Evolutionary conservation across 805 yeast species (phyloP).

Genomic region (Metschnikowia arizonensis): DNA sequence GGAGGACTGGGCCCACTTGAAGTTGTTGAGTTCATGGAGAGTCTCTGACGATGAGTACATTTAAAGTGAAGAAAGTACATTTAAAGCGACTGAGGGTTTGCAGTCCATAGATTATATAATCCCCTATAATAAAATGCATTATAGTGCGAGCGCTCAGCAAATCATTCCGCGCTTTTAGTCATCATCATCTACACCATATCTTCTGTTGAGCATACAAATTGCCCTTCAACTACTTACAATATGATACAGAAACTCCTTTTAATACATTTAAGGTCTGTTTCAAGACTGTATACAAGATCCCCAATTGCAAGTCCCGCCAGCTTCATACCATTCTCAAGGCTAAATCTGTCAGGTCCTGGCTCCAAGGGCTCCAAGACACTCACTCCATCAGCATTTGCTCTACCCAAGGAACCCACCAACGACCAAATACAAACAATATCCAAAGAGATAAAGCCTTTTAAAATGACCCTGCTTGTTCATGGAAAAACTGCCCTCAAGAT

Average conservation of each 20-base stretch:
- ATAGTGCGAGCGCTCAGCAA: constrained; percentile 2
- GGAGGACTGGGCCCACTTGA: constrained; percentile 36
- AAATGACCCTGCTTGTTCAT: constrained; percentile 29
- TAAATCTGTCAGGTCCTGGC: not conserved
- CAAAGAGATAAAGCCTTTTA: constrained; percentile 27
- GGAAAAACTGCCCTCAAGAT: constrained; percentile 38
- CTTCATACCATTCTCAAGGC: not conserved
- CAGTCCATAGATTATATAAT: not conserved
- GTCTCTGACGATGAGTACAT: constrained; percentile 36
- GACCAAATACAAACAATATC: not conserved
- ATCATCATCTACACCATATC: too few species aligned
- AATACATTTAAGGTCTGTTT: not conserved
- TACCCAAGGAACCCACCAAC: constrained; percentile 21
- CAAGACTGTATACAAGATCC: not conserved
- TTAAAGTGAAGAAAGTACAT: too few species aligned
- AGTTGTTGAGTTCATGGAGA: constrained; percentile 40
- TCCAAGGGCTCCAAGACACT: constrained; percentile 19
- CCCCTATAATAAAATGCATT: not conserved
- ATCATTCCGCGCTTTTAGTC: constrained; percentile 5
- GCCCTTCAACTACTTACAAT: not conserved
- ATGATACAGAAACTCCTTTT: not conserved
- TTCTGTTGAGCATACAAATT: not conserved
- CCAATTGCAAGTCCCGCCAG: not conserved
- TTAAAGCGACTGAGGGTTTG: not conserved
- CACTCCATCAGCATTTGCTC: constrained; percentile 28